Evolutionary conservation across 73 alveolate species (phyloP), one percentile per base, ranked within the genome.

Genomic region (Effrenium voratum): DNA sequence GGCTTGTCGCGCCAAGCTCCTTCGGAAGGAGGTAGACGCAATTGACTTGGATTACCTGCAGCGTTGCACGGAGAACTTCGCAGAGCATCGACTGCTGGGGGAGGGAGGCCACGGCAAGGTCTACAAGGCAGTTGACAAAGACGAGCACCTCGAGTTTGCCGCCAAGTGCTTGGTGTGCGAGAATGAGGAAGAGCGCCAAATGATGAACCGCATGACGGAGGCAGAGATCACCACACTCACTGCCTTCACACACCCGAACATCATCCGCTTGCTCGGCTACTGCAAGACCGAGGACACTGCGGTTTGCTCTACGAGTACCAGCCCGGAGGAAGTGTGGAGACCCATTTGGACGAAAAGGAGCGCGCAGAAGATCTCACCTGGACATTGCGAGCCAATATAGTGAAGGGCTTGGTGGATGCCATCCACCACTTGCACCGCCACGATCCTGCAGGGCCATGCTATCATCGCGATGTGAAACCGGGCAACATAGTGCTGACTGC

Each of bases 401-500:
- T 50, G 6, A 32, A 32, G 5, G 92, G 92, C 12, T 15, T 81
- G 73, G 44, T 81, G 32, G 72, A 40, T 19, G 92, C 92, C 32
- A 34, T 81, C 16, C 45, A 49, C 36, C 34, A 34, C 73, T 34
- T 81, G 75, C 92, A 81, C 72, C 4, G 22, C 72, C 15, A 47
- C 46, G 92, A 81, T 43, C 92, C 68, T 32, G 38, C n/a, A 32
- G 93, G 79, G 32, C 77, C 77, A 10, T 83, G 93, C 76, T 83
- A 83, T 38, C 93, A 83, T 50, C 93, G 93, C 12, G 93, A 83
- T 32, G 55, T 83, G 41, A 83, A 83, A 34, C 93, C 93, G 26
- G 75, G 50, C 43, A 81, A 81, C 45, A 81, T 81, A 19, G 73
- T 81, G 68, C 49, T 81, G 73, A 47, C 92, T 3, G 47, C 50